These are phyloP conservation scores for Gossypium ekmanianum DNA, from an alignment of 345 rosid species.

Conservation along the genomic window DNA sequence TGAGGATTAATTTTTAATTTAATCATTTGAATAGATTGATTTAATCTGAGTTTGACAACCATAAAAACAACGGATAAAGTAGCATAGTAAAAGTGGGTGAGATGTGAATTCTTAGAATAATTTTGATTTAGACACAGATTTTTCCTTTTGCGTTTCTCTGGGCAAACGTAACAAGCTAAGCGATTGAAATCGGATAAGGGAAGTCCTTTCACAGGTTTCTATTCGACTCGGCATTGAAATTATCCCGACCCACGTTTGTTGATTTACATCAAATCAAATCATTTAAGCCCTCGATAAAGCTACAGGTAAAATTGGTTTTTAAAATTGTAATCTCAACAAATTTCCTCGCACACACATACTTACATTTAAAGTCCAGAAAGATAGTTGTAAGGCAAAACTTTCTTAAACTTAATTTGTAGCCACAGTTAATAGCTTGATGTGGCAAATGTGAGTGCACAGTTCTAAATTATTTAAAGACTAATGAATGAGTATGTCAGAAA, in stretches of 20 bases:
- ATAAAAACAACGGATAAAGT: too few species aligned
- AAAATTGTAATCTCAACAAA: too few species aligned
- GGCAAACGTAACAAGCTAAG: too few species aligned
- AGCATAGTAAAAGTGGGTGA: background rate
- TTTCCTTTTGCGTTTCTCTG: background rate
- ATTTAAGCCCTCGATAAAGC: background rate
- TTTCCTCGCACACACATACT: background rate
- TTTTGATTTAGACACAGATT: background rate
- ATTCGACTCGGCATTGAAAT: too few species aligned
- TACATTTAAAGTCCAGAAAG: background rate
- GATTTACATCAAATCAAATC: conserved; percentile 1
- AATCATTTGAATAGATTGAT: too few species aligned
- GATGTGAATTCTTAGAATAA: background rate
- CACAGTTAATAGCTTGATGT: background rate
- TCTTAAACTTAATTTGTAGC: background rate
- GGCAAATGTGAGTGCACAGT: background rate
- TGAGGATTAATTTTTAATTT: too few species aligned
- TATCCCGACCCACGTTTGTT: too few species aligned
- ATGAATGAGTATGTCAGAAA: background rate
- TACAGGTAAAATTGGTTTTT: background rate
- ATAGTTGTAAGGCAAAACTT: conserved; percentile 36
- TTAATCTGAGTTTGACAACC: too few species aligned
- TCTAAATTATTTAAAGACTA: background rate
- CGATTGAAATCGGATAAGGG: background rate
- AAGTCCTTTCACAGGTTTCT: background rate